These are phyloP conservation scores for Dryadomyces quercus-mongolicae DNA, from an alignment of 2,329 filamentous ascomycete species.

Conservation along the genomic window DNA sequence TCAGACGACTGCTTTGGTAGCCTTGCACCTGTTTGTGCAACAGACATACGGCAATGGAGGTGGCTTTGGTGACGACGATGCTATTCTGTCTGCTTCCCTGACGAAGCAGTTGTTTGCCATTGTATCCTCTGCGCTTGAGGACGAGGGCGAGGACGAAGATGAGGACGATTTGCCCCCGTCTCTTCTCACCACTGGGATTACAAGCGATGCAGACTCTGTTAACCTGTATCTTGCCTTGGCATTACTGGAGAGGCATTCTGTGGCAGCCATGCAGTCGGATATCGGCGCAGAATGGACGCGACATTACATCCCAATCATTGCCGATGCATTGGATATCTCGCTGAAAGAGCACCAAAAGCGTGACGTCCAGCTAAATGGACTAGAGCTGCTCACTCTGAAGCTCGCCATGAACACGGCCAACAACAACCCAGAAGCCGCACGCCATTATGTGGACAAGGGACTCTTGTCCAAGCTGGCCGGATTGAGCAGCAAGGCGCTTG, in stretches of 20 bases:
- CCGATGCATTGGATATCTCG: slow-evolving; percentile 30
- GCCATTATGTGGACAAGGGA: slow-evolving; percentile 51
- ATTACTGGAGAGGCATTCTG: slow-evolving; percentile 41
- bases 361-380: slow-evolving; percentile 19
- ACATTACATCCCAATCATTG: slow-evolving; percentile 38
- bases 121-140: slow-evolving; percentile 21
- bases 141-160: slow-evolving; percentile 19
- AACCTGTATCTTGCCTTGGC: slow-evolving; percentile 32
- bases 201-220: slow-evolving; percentile 20
- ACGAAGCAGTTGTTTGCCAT: slow-evolving; percentile 36
- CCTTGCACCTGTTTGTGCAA: slow-evolving; percentile 44
- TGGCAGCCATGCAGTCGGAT: slow-evolving; percentile 32
- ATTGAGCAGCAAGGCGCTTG: slow-evolving; percentile 40
- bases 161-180: slow-evolving; percentile 2
- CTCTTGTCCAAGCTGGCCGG: slow-evolving; percentile 36
- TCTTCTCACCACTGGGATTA: slow-evolving; percentile 15
- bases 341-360: slow-evolving; percentile 16
- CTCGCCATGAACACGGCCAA: slow-evolving; percentile 81
- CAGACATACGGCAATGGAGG: slow-evolving; percentile 19
- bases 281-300: slow-evolving; percentile 32
- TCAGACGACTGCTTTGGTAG: slow-evolving; percentile 50
- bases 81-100: slow-evolving; percentile 36
- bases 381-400: slow-evolving; percentile 44
- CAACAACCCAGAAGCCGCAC: slow-evolving; percentile 58
- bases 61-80: slow-evolving; percentile 16